phyloP scores from a whole-genome alignment of 768 basidiomycete genomes.

The Naganishia vaughanmartiniae region DNA sequence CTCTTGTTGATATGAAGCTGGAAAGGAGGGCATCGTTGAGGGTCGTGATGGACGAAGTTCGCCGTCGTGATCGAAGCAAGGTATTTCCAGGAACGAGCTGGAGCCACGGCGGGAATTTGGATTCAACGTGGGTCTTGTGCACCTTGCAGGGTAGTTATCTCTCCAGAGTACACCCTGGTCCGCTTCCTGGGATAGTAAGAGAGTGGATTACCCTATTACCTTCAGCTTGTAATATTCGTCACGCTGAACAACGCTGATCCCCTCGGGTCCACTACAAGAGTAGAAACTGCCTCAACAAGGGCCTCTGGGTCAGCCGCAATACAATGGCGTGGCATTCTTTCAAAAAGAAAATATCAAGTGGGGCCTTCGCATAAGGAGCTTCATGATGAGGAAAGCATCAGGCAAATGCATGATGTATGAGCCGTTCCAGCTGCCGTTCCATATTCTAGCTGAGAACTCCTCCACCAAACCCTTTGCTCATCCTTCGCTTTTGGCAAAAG shows the following conservation, averaged over 20 bases:
- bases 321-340: not conserved
- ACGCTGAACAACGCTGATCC: not conserved
- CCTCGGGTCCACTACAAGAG: not conserved
- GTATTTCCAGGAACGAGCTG: not conserved
- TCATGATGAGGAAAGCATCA: no score
- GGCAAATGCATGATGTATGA: no score
- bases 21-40: slow-evolving; percentile 6
- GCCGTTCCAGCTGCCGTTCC: no score
- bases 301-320: not conserved
- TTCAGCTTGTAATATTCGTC: not conserved
- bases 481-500: no score
- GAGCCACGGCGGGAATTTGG: not conserved
- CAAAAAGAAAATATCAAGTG: no score
- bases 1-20: not conserved
- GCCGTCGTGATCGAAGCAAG: slow-evolving; percentile 6
- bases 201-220: not conserved
- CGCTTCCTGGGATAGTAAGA: not conserved
- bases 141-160: no score
- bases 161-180: no score
- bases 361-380: no score
- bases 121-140: no score
- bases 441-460: no score
- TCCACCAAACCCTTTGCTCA: no score
- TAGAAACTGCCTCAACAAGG: not conserved
- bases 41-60: not conserved